These are phyloP conservation scores for Amphirosellinia nigrospora DNA, from an alignment of 495 filamentous ascomycete genomes.

Conservation along the genomic window DNA sequence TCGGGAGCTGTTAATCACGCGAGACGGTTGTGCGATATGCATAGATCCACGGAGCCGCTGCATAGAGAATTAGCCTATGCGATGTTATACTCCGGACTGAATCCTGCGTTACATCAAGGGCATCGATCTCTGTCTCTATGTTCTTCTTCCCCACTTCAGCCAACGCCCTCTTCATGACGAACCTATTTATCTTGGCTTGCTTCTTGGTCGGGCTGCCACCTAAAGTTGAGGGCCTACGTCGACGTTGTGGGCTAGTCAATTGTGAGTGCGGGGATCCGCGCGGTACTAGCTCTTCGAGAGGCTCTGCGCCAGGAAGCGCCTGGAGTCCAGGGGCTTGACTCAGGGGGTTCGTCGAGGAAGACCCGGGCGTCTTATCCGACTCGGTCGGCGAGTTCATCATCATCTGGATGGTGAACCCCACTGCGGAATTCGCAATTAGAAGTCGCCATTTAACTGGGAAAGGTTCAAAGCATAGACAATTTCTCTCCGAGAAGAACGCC, in stretches of 20 bases:
- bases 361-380: conserved; percentile 1
- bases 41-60: conserved; percentile 27
- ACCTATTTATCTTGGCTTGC: neutral
- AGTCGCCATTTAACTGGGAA: neutral
- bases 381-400: neutral
- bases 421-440: neutral
- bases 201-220: neutral
- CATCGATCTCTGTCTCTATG: conserved; percentile 18
- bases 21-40: conserved; percentile 29
- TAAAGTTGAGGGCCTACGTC: neutral
- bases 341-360: neutral
- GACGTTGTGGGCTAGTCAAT: neutral
- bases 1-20: conserved; percentile 3
- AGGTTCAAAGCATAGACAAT: neutral
- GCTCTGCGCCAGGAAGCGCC: neutral
- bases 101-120: conserved; percentile 24
- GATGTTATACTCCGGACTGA: neutral
- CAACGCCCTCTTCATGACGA: conserved; percentile 30
- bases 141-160: neutral
- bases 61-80: neutral
- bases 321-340: conserved; percentile 6
- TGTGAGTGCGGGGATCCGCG: neutral
- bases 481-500: neutral
- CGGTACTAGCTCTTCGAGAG: neutral
- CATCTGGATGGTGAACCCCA: conserved; percentile 32